phyloP scores from a whole-genome alignment of 352 stramenopile genomes.

The Pythium guiyangense region DNA sequence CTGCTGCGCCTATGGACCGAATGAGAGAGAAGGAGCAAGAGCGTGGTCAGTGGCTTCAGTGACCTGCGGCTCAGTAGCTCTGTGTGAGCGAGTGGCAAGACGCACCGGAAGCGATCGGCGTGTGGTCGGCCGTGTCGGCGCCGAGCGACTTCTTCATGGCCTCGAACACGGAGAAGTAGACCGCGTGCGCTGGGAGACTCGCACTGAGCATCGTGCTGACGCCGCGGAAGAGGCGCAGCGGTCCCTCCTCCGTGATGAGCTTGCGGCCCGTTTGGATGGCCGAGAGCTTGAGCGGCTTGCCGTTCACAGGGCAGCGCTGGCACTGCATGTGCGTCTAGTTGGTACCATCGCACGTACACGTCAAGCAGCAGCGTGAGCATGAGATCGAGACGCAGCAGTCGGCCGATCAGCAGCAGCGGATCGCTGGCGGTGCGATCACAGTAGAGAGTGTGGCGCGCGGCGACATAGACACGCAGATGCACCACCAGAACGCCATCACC shows the following conservation, averaged over 20 bases:
- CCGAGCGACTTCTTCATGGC: slow-evolving; percentile 77
- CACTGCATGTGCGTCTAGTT: slow-evolving; percentile 96
- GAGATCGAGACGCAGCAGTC: background rate
- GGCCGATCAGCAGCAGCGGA: too few species aligned
- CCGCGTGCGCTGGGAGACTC: slow-evolving; percentile 95
- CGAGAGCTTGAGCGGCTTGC: slow-evolving; percentile 45
- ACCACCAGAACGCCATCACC: slow-evolving; percentile 8
- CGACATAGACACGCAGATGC: slow-evolving; percentile 6
- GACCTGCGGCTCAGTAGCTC: background rate
- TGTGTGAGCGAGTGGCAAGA: background rate
- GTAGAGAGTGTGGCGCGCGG: background rate
- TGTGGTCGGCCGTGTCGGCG: slow-evolving; percentile 65
- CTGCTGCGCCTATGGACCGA: slow-evolving; percentile 64
- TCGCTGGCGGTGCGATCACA: background rate
- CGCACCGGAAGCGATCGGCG: slow-evolving; percentile 58
- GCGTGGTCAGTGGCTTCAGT: background rate
- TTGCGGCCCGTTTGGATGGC: slow-evolving; percentile 57
- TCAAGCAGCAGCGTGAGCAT: background rate
- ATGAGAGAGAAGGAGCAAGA: background rate
- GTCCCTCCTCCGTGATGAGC: slow-evolving; percentile 63
- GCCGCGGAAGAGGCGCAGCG: slow-evolving; percentile 91
- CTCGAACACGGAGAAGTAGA: slow-evolving; percentile 94
- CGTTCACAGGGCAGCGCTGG: slow-evolving; percentile 70
- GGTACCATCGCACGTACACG: background rate
- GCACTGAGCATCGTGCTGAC: slow-evolving; percentile 97